A percentile compares a stretch with the other conserved stretches of the same genome.
These are phyloP conservation scores for Artemisia tridentata DNA, from an alignment of 129 eudicot species.

Conservation along the genomic window DNA sequence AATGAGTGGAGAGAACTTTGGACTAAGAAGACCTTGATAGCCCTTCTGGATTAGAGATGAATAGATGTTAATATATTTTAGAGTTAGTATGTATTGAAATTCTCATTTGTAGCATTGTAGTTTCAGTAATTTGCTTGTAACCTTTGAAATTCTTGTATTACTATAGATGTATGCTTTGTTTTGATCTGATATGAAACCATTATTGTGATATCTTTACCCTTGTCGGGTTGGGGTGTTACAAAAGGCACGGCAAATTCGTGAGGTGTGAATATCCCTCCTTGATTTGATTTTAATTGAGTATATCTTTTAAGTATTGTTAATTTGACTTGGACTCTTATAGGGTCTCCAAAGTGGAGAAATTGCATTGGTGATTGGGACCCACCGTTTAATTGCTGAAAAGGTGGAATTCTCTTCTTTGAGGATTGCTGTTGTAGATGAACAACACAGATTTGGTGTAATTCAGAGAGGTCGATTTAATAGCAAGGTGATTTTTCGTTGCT, in stretches of 20 bases:
- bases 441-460: slow-evolving; percentile 96
- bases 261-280: slow-evolving; percentile 34
- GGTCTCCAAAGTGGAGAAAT: slow-evolving; percentile 86
- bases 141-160: too few species aligned
- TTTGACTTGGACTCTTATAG: slow-evolving; percentile 30
- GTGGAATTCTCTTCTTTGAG: slow-evolving; percentile 79
- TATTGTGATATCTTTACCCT: too few species aligned
- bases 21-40: too few species aligned
- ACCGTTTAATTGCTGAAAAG: slow-evolving; percentile 80
- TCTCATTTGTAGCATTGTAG: too few species aligned
- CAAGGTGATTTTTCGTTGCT: slow-evolving; percentile 53
- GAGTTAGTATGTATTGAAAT: too few species aligned
- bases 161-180: too few species aligned
- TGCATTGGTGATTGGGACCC: slow-evolving; percentile 88
- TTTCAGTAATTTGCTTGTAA: too few species aligned
- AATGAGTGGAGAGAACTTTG: too few species aligned
- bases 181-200: too few species aligned
- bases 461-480: slow-evolving; percentile 93
- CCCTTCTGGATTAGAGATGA: too few species aligned
- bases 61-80: too few species aligned
- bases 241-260: slow-evolving; percentile 67
- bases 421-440: slow-evolving; percentile 90
- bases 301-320: background rate
- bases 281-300: background rate
- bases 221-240: too few species aligned